A percentile compares a stretch with the other conserved stretches of the same genome.
Evolutionary conservation across 805 yeast genomes (phyloP).

Genomic region (Saccharomycopsis sp.): DNA sequence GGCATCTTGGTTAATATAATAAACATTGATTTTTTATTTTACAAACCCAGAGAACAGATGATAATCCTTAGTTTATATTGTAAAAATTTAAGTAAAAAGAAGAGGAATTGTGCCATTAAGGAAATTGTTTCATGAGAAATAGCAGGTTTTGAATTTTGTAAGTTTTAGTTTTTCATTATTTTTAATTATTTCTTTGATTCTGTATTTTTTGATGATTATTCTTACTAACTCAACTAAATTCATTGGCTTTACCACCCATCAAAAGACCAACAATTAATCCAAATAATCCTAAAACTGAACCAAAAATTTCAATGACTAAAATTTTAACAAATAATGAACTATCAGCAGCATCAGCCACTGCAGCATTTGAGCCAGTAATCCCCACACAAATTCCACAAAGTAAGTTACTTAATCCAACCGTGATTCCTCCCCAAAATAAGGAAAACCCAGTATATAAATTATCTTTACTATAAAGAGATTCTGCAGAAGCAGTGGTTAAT

Average conservation of each 20-base stretch:
- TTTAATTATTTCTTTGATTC: no score
- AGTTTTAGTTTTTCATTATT: no score
- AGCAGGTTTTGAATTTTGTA: no score
- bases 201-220: no score
- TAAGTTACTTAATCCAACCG: constrained; percentile 88
- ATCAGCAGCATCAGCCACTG: constrained; percentile 96
- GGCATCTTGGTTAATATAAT: no score
- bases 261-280: constrained; percentile 94
- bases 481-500: constrained; percentile 50
- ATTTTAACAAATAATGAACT: constrained; percentile 90
- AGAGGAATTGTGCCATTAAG: no score
- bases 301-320: constrained; percentile 93
- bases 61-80: no score
- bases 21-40: no score
- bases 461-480: constrained; percentile 58
- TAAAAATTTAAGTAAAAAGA: no score
- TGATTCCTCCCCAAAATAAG: constrained; percentile 95
- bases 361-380: constrained; percentile 97
- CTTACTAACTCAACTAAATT: constrained; percentile 23
- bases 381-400: constrained; percentile 98
- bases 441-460: constrained; percentile 93
- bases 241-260: constrained; percentile 94
- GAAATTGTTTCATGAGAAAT: no score
- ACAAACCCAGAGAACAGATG: no score
- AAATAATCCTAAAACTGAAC: constrained; percentile 88